Percentiles rank a stretch among this genome's conserved stretches.
These are phyloP conservation scores for Jatropha curcas DNA, from an alignment of 345 rosid genomes.

Conservation along the genomic window DNA sequence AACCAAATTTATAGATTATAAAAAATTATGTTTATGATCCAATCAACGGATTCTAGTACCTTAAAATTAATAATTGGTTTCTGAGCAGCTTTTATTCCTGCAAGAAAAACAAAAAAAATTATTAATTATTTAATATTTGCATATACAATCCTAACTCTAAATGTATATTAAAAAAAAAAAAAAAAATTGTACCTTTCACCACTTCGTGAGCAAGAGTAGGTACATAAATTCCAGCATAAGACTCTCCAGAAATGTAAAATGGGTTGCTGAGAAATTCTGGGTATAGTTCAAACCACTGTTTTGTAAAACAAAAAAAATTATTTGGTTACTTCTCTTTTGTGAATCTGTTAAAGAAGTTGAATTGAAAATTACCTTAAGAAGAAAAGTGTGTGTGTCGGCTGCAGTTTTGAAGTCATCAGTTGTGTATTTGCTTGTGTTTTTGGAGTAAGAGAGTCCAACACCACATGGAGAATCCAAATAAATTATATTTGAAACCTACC, in stretches of 20 bases:
- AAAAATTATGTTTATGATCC: no score
- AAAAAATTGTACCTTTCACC: conserved; percentile 24
- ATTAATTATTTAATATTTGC: neutral
- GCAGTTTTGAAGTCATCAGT: conserved; percentile 51
- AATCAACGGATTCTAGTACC: no score
- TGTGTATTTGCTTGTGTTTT: conserved; percentile 27
- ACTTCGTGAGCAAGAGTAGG: conserved; percentile 44
- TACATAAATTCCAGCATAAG: conserved; percentile 48
- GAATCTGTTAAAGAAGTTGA: neutral
- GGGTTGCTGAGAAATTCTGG: conserved; percentile 45
- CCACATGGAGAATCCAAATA: conserved; percentile 66
- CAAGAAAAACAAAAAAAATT: neutral
- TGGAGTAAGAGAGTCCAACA: conserved; percentile 53
- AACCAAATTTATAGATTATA: neutral
- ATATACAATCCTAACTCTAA: no score
- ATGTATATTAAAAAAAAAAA: no score
- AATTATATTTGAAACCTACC: conserved; percentile 53
- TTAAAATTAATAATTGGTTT: conserved; percentile 42
- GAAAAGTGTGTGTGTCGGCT: conserved; percentile 44
- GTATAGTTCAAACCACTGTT: conserved; percentile 45
- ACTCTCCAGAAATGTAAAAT: conserved; percentile 50
- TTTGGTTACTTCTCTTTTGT: no score
- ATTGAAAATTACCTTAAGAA: conserved; percentile 44
- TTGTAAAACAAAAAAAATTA: neutral
- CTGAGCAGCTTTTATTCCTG: conserved; percentile 36